Percentiles rank a stretch among this genome's conserved stretches.
Conservation (phyloP, 2,329 filamentous ascomycete species). For the Bipolaris gigantea region DNA sequence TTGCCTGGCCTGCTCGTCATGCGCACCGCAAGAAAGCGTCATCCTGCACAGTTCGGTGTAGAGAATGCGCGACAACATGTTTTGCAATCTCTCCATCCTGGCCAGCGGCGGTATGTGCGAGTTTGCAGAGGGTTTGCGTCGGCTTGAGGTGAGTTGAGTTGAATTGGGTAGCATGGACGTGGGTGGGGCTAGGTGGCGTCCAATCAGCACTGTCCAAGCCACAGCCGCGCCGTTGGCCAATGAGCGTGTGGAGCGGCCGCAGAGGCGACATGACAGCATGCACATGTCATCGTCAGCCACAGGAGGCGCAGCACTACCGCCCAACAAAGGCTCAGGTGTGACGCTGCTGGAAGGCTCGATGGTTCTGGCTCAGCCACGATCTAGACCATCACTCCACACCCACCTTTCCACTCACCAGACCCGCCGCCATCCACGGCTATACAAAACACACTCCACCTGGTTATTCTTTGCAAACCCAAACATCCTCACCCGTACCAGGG, state of each 20-base stretch:
- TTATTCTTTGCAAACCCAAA: slow-evolving; percentile 25
- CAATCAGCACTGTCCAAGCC: slow-evolving; percentile 10
- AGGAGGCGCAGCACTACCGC: slow-evolving; percentile 22
- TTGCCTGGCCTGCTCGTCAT: neutral
- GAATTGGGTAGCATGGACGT: neutral
- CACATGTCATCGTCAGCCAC: slow-evolving; percentile 13
- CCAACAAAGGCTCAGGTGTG: slow-evolving; percentile 13
- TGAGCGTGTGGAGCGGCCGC: slow-evolving; percentile 11
- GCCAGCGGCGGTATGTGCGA: too few relatives aligned
- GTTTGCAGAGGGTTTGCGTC: neutral
- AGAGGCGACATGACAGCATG: slow-evolving; percentile 5
- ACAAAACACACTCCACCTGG: slow-evolving; percentile 34
- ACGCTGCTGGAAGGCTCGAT: slow-evolving; percentile 17
- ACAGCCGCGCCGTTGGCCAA: slow-evolving; percentile 17
- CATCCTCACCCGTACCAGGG: slow-evolving; percentile 10
- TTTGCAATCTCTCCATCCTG: too few relatives aligned
- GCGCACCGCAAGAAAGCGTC: neutral
- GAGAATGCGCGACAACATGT: neutral
- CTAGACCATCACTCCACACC: slow-evolving; percentile 32
- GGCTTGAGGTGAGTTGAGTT: neutral
- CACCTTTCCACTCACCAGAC: slow-evolving; percentile 32
- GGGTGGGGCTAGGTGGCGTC: neutral
- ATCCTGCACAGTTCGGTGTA: neutral
- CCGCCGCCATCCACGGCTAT: slow-evolving; percentile 27
- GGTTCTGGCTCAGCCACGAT: slow-evolving; percentile 18